Evolutionary conservation across 2,329 filamentous ascomycete species (phyloP).

Genomic region (Diaporthe batatas): DNA sequence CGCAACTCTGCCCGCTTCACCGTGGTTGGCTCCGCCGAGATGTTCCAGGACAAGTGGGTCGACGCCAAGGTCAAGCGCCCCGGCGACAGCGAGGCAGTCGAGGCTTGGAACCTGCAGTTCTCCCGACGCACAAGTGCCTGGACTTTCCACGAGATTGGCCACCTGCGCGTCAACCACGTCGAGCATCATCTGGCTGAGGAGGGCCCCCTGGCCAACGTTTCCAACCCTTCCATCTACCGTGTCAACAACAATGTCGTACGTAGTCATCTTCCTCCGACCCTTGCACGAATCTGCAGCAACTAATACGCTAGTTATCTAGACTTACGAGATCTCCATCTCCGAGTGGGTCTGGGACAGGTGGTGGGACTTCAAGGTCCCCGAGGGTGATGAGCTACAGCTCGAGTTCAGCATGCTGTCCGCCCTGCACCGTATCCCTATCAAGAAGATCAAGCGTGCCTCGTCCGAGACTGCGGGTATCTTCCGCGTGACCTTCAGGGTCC

Average conservation of each 20-base stretch:
- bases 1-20: conserved; percentile 93
- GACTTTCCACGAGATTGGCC: conserved; percentile 95
- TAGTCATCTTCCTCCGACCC: conserved; percentile 48
- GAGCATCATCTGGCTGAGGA: conserved; percentile 79
- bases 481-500: conserved; percentile 81
- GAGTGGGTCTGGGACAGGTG: conserved; percentile 84
- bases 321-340: conserved; percentile 89
- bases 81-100: conserved; percentile 63
- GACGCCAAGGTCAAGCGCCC: conserved; percentile 79
- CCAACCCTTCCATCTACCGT: conserved; percentile 91
- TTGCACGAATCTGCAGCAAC: conserved; percentile 40
- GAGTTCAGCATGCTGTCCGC: conserved; percentile 99
- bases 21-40: conserved; percentile 86
- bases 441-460: conserved; percentile 61
- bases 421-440: conserved; percentile 88
- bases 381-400: conserved; percentile 84
- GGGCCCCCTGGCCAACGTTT: conserved; percentile 62
- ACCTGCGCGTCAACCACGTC: conserved; percentile 85
- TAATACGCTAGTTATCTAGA: conserved; percentile 62
- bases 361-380: conserved; percentile 78
- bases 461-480: conserved; percentile 77
- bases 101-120: conserved; percentile 86
- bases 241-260: conserved; percentile 97
- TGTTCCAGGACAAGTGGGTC: conserved; percentile 91
- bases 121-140: conserved; percentile 89